These are phyloP conservation scores for Pythium chondricola DNA, from an alignment of 352 stramenopile species.

Conservation along the genomic window DNA sequence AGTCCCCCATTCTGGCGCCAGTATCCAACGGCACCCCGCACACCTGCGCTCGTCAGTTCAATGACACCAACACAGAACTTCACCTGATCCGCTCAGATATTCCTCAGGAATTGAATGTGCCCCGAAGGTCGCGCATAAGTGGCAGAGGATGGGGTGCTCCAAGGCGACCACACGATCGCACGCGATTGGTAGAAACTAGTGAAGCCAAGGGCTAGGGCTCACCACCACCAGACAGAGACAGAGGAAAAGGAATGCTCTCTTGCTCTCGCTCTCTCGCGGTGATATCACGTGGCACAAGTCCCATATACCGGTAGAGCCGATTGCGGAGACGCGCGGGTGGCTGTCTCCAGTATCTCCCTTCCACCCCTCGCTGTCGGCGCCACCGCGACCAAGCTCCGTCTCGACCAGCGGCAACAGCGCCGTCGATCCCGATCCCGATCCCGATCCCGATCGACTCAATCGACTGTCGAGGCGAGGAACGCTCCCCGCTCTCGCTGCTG, in stretches of 20 bases:
- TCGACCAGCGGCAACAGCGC: no score
- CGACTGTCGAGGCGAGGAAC: conserved; percentile 8
- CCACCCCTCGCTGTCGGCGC: no score
- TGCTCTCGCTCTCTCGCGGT: neutral
- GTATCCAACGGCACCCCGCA: neutral
- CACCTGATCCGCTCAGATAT: neutral
- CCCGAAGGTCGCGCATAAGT: conserved; percentile 24
- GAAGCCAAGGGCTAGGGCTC: conserved; percentile 2
- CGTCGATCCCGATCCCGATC: no score
- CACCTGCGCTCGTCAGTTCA: neutral
- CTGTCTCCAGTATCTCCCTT: no score
- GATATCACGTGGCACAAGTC: neutral
- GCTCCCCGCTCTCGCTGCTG: no score
- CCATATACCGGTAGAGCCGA: no score
- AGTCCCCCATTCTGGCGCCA: neutral
- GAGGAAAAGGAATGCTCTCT: conserved; percentile 2
- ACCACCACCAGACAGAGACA: neutral
- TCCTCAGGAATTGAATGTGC: conserved; percentile 1
- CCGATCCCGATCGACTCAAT: no score
- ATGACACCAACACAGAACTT: conserved; percentile 1
- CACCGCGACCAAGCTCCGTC: no score
- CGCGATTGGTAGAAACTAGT: conserved; percentile 22
- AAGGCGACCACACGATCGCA: neutral
- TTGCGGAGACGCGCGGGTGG: no score
- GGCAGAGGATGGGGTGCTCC: conserved; percentile 17